Percentiles rank a stretch among this genome's conserved stretches.
Evolutionary conservation across 148 eudicot genomes (phyloP).

Genomic region (Cornus controversa): DNA sequence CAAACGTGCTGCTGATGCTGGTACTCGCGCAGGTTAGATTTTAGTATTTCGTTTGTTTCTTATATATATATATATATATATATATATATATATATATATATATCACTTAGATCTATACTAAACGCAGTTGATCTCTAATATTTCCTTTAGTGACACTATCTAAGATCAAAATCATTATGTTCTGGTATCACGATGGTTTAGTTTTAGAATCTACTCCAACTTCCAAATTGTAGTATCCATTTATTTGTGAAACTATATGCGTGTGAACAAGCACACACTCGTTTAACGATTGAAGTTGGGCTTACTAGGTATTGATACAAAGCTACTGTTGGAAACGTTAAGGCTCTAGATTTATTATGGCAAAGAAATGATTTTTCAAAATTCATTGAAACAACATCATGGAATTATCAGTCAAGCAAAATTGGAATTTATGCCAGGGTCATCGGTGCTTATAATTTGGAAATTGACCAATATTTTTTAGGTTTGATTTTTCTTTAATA

Average conservation of each 20-base stretch:
- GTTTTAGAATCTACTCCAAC: background rate
- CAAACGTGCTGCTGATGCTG: constrained; percentile 73
- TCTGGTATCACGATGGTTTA: background rate
- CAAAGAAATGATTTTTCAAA: too few relatives aligned
- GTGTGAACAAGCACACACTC: too few relatives aligned
- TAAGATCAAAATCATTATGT: background rate
- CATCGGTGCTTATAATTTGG: background rate
- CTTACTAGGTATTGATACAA: too few relatives aligned
- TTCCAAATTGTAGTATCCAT: background rate
- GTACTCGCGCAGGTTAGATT: constrained; percentile 63
- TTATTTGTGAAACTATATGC: background rate
- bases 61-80: too few relatives aligned
- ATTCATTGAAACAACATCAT: background rate
- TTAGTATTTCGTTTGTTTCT: too few relatives aligned
- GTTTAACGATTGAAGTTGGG: too few relatives aligned
- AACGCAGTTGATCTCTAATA: background rate
- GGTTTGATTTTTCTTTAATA: too few relatives aligned
- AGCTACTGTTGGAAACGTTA: background rate
- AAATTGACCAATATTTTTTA: too few relatives aligned
- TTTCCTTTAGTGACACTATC: too few relatives aligned
- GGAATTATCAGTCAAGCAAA: too few relatives aligned
- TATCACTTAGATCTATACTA: background rate
- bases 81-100: background rate
- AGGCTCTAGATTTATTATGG: background rate
- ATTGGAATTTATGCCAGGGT: background rate